Percentiles rank a stretch among this genome's conserved stretches.
These are phyloP conservation scores for Akanthomyces uredinophilus DNA, from an alignment of 2,329 filamentous ascomycete species.

Conservation along the genomic window DNA sequence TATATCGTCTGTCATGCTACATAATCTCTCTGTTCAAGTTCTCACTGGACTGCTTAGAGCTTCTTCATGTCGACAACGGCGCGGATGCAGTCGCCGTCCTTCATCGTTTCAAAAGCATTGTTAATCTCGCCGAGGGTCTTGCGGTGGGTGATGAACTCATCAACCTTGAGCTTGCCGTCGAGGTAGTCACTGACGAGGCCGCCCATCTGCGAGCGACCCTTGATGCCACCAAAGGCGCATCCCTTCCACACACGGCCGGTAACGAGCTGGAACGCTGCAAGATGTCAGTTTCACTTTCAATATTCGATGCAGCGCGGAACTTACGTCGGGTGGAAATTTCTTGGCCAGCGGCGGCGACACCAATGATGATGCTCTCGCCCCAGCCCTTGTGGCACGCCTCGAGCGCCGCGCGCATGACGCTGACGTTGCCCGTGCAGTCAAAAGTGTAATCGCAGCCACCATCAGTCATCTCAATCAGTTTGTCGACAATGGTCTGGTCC, in stretches of 20 bases:
- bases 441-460: slow-evolving; percentile 99
- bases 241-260: slow-evolving; percentile 97
- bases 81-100: slow-evolving; percentile 92
- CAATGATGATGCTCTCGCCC: slow-evolving; percentile 97
- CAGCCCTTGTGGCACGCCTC: slow-evolving; percentile 99
- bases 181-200: slow-evolving; percentile 87
- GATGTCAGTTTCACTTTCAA: slow-evolving; percentile 18
- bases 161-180: slow-evolving; percentile 86
- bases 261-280: slow-evolving; percentile 89
- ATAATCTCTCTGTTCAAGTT: background rate
- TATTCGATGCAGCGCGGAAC: slow-evolving; percentile 33
- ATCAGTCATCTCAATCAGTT: slow-evolving; percentile 95
- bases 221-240: slow-evolving; percentile 96
- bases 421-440: slow-evolving; percentile 96
- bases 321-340: slow-evolving; percentile 90
- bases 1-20: background rate
- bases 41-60: slow-evolving; percentile 19
- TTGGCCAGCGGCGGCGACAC: slow-evolving; percentile 91
- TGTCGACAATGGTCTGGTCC: slow-evolving; percentile 79
- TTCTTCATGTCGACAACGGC: slow-evolving; percentile 71
- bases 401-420: slow-evolving; percentile 90
- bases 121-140: slow-evolving; percentile 82
- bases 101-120: slow-evolving; percentile 87
- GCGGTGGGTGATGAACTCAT: slow-evolving; percentile 98
- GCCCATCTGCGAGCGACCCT: slow-evolving; percentile 88